Evolutionary conservation across 441 rosid genomes (phyloP).

Genomic region (Croton laevigatus): DNA sequence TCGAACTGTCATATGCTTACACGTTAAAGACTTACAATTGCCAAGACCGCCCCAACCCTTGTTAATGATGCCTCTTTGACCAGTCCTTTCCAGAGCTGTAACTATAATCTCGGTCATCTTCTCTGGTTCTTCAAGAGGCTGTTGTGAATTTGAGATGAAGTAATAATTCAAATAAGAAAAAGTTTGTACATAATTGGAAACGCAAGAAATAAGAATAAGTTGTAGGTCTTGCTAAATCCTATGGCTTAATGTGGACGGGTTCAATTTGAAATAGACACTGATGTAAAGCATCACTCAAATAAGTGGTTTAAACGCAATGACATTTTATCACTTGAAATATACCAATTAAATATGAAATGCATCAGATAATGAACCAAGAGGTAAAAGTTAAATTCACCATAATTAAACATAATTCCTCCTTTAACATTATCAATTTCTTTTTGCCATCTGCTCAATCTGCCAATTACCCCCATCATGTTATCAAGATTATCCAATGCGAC

Average conservation of each 20-base stretch:
- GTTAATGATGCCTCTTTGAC: conserved; percentile 94
- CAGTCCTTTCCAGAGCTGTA: conserved; percentile 69
- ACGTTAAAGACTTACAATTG: conserved; percentile 46
- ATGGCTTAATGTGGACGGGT: too few relatives aligned
- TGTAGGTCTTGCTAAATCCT: too few relatives aligned
- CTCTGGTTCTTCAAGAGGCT: conserved; percentile 94
- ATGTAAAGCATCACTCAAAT: neutral
- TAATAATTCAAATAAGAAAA: neutral
- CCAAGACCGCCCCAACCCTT: conserved; percentile 99
- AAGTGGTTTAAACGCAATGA: neutral
- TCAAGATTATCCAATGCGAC: neutral
- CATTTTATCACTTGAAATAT: neutral
- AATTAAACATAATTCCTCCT: neutral
- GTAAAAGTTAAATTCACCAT: neutral
- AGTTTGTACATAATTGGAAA: neutral
- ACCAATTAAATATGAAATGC: neutral
- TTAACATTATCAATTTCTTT: neutral
- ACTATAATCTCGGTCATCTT: conserved; percentile 87
- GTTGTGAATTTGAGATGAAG: conserved; percentile 10
- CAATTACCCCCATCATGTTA: neutral
- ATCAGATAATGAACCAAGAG: neutral
- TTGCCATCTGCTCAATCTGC: neutral
- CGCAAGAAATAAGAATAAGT: neutral
- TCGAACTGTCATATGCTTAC: neutral
- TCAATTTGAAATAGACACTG: too few relatives aligned